Percentiles rank a stretch among this genome's conserved stretches.
Conservation (phyloP, 2,329 filamentous ascomycete species). For the Berkeleyomyces basicola region DNA sequence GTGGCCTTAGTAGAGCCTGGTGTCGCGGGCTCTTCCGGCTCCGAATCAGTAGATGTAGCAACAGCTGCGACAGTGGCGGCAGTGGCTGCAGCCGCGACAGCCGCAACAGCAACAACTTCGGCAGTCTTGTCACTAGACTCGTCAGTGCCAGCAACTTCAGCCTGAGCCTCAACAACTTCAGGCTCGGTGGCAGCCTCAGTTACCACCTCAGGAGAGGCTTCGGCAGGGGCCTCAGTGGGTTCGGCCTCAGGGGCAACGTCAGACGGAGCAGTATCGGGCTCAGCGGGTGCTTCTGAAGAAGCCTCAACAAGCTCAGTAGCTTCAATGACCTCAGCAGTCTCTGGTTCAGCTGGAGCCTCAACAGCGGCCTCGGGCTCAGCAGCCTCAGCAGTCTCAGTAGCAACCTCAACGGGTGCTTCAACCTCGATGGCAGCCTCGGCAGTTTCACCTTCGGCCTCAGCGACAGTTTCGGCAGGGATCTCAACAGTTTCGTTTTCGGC, state of each 20-base stretch:
- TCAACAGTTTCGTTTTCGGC: conserved; percentile 6
- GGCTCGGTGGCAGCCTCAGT: background rate
- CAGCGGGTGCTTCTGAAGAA: background rate
- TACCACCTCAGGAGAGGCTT: background rate
- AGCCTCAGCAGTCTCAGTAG: conserved; percentile 4
- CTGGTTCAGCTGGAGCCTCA: background rate
- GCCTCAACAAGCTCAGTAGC: background rate
- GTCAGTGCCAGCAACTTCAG: background rate
- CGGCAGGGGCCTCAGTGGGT: background rate
- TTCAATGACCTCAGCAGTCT: background rate
- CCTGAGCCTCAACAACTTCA: background rate
- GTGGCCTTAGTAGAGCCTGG: background rate
- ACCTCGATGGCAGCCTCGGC: background rate
- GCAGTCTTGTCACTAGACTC: background rate
- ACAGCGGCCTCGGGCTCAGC: background rate
- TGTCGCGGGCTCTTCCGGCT: background rate
- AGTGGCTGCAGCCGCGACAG: background rate
- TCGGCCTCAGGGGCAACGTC: too few relatives aligned
- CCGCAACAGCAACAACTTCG: background rate
- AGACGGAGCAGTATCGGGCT: background rate
- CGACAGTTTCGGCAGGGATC: background rate
- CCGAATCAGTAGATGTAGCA: background rate
- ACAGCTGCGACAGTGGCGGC: background rate
- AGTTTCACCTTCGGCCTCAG: background rate
- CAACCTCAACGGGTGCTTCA: conserved; percentile 2